Percentiles rank a stretch among this genome's conserved stretches.
phyloP scores from a whole-genome alignment of 1,284 basidiomycete species.

The Microbotryum silenes-acaulis region DNA sequence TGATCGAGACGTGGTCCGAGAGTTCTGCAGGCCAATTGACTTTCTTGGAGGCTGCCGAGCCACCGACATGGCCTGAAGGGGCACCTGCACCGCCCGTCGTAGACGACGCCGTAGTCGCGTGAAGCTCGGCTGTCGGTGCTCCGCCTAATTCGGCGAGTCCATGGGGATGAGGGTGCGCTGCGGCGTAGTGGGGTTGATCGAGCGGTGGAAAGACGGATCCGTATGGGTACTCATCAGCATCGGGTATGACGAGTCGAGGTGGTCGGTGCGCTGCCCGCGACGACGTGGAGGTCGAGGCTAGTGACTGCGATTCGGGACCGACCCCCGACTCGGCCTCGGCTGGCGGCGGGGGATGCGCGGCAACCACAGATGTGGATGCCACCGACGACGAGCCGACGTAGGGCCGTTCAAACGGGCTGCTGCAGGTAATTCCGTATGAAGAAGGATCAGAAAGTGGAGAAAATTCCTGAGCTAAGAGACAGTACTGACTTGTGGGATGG shows the following conservation, averaged over 20 bases:
- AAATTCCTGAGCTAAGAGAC: too few species aligned
- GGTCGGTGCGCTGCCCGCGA: background rate
- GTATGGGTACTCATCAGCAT: background rate
- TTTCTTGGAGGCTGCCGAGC: background rate
- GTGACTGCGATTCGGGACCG: too few species aligned
- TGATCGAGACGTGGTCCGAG: constrained; percentile 19
- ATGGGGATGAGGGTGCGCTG: background rate
- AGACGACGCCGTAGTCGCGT: background rate
- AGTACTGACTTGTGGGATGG: too few species aligned
- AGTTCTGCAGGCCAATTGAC: constrained; percentile 27
- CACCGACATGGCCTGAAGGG: background rate
- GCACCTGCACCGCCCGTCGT: background rate
- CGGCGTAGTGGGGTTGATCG: background rate
- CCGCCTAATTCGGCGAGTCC: background rate
- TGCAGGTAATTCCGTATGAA: too few species aligned
- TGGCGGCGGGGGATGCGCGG: too few species aligned
- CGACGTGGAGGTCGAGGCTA: background rate
- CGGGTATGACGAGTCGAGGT: background rate
- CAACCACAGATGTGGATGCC: too few species aligned
- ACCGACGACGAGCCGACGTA: too few species aligned
- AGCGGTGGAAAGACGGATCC: background rate
- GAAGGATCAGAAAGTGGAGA: too few species aligned
- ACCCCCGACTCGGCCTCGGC: too few species aligned
- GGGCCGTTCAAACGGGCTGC: too few species aligned
- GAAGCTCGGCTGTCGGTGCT: background rate